Base-by-base conservation (phyloP, 768 basidiomycete genomes). In the Aureoboletus auriporus region DNA sequence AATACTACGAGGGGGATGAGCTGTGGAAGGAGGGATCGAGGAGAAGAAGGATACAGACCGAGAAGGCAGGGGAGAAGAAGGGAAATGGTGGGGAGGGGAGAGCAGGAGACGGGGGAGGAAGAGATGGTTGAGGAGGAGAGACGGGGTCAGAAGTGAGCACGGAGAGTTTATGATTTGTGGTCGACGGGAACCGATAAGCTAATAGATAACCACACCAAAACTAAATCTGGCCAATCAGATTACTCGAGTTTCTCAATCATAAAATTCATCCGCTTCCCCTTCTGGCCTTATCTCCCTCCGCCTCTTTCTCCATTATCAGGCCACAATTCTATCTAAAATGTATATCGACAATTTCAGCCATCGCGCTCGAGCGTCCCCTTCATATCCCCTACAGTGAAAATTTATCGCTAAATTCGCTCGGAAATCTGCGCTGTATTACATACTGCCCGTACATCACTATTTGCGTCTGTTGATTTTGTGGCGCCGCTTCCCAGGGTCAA, bases 161-260 rank as follows among this genome's bases (percentile, higher is more conserved):
- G 41, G 47, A 52, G 53, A 51, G 66, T 66, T 66, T 68, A 68
- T 66, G 66, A 68, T 68, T 68, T 64, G 56, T 65, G 54, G 49
- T 63, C 43, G 57, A 63, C 63, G 67, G 67, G 65, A 67, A 59
- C 63, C 67, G 65, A 67, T 69, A 67, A 67, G 65, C 65, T 65
- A 59, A 63, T 53, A 68, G 67, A 68, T 69, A 66, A 66, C 67
- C 48, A 64, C 51, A 42, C 33, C 39, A 50, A 56, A 65, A 57
- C 50, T 54, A 51, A 68, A 66, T 66, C 59, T 43, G 51, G 51
- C 65, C 67, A 67, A 67, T 69, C 65, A 67, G 65, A 67, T 67
- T 63, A 69, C 53, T 54, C 23, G 12, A 36, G 54, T 67, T 67
- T 55, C 53, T 48, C 58, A 63, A 56, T 54, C 54, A 43, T 27